Percentiles rank a stretch among this genome's conserved stretches.
These are phyloP conservation scores for Leccinellum rugosiceps DNA, from an alignment of 768 basidiomycete genomes.

Conservation along the genomic window DNA sequence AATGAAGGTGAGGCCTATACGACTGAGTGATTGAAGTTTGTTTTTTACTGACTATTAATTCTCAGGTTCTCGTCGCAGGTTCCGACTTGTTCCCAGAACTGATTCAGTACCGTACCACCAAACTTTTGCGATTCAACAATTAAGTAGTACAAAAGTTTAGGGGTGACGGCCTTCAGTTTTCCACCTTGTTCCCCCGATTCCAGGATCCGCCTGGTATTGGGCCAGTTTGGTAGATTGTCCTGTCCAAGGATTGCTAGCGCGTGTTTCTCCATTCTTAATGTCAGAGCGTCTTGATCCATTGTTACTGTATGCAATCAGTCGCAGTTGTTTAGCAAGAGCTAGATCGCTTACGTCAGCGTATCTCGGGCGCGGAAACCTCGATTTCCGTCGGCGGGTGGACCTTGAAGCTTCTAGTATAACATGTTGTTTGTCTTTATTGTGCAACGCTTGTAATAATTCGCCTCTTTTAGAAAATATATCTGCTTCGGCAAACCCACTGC, in stretches of 20 bases:
- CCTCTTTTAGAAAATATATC: too few relatives aligned
- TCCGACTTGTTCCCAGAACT: constrained; percentile 2
- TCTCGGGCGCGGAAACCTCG: too few relatives aligned
- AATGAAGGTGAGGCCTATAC: not conserved
- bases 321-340: too few relatives aligned
- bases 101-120: not conserved
- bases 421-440: too few relatives aligned
- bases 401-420: too few relatives aligned
- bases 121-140: constrained; percentile 1
- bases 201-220: not conserved
- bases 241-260: not conserved
- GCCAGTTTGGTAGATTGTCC: not conserved
- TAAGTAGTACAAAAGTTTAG: not conserved
- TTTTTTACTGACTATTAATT: constrained; percentile 1
- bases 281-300: too few relatives aligned
- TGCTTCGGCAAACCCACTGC: too few relatives aligned
- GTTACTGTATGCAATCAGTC: too few relatives aligned
- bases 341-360: too few relatives aligned
- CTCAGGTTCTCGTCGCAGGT: not conserved
- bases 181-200: not conserved
- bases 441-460: too few relatives aligned
- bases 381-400: too few relatives aligned
- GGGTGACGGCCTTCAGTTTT: not conserved
- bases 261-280: not conserved
- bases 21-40: not conserved